These are phyloP conservation scores for Boletus vermiculosoides DNA, from an alignment of 768 basidiomycete genomes.

Conservation along the genomic window DNA sequence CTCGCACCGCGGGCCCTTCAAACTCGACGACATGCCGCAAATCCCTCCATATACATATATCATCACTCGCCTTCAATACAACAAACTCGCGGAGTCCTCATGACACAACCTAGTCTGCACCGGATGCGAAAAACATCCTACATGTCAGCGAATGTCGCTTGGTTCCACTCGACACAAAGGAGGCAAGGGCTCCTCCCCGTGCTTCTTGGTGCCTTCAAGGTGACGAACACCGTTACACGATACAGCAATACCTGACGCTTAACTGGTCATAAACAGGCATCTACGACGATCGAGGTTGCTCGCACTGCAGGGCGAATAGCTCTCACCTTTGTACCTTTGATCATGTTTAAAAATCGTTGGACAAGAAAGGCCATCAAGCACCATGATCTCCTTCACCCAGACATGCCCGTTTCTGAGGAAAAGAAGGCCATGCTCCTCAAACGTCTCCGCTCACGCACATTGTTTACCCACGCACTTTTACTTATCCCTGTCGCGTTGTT, in stretches of 20 bases:
- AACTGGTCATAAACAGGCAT: conserved; percentile 47
- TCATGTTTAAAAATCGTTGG: conserved; percentile 58
- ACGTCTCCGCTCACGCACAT: conserved; percentile 48
- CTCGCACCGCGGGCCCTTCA: not conserved
- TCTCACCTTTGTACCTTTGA: conserved; percentile 70
- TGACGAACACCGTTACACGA: conserved; percentile 10
- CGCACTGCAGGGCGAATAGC: conserved; percentile 69
- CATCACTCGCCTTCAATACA: not conserved
- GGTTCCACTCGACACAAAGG: conserved; percentile 43
- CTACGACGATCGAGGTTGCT: conserved; percentile 68
- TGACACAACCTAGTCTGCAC: not conserved
- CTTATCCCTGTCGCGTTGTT: conserved; percentile 61
- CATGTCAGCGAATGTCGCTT: conserved; percentile 8
- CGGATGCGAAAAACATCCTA: conserved; percentile 5
- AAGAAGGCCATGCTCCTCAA: conserved; percentile 48
- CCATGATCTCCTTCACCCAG: conserved; percentile 34
- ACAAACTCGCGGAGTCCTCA: conserved; percentile 6
- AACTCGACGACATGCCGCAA: not conserved
- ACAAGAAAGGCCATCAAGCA: conserved; percentile 52
- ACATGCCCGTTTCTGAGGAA: conserved; percentile 51
- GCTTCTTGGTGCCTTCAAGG: conserved; percentile 68
- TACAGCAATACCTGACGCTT: not conserved
- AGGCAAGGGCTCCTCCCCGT: conserved; percentile 45
- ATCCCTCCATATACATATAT: not conserved
- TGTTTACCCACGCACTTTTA: conserved; percentile 53